Evolutionary conservation across 192 early-diverging fungal species (phyloP).

Genomic region (Backusella sp.): DNA sequence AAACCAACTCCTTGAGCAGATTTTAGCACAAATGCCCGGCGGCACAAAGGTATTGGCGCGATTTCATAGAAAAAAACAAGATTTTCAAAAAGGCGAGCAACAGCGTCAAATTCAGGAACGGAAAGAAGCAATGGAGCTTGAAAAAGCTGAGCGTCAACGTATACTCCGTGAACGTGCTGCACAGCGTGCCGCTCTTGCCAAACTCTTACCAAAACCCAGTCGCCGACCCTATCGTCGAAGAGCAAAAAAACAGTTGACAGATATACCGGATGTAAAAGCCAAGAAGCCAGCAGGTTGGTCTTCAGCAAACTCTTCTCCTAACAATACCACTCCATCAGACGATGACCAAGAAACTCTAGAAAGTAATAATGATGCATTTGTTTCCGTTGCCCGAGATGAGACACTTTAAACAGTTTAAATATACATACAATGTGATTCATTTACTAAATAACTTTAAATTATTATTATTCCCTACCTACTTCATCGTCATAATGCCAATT

Average conservation of each 20-base stretch:
- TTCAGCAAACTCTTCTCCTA: background rate
- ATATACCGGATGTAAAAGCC: background rate
- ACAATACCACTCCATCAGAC: background rate
- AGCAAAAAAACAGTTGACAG: background rate
- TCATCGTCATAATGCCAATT: background rate
- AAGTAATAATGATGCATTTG: background rate
- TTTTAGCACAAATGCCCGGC: conserved; percentile 44
- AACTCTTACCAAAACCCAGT: conserved; percentile 11
- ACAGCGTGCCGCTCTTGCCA: conserved; percentile 26
- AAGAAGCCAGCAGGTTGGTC: conserved; percentile 7
- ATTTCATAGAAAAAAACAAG: conserved; percentile 8
- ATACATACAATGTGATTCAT: conserved; percentile 34
- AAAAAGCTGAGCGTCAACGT: conserved; percentile 17
- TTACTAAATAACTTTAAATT: background rate
- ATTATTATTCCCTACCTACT: background rate
- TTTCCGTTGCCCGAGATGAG: background rate
- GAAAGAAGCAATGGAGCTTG: conserved; percentile 7
- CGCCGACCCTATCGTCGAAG: conserved; percentile 16
- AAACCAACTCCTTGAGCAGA: conserved; percentile 39
- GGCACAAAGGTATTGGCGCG: conserved; percentile 36
- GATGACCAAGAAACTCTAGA: background rate
- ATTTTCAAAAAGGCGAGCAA: background rate
- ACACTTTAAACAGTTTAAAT: conserved; percentile 29
- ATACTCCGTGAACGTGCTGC: conserved; percentile 25
- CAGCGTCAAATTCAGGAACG: conserved; percentile 17